These are phyloP conservation scores for Ottelia alismoides DNA, from an alignment of 106 monocot genomes.

Conservation along the genomic window DNA sequence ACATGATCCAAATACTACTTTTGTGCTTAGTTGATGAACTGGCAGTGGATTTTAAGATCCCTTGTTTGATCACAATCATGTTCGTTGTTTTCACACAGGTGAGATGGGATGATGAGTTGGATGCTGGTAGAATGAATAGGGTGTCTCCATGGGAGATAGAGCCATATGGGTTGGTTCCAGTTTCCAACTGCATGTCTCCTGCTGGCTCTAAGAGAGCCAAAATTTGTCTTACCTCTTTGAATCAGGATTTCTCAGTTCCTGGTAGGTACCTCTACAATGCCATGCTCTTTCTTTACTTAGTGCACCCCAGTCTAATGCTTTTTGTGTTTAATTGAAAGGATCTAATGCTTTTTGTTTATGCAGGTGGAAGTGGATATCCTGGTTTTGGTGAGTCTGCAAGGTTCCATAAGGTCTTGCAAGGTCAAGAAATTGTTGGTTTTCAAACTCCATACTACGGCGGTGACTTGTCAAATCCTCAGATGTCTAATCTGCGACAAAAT, in stretches of 20 bases:
- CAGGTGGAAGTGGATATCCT: conserved; percentile 10
- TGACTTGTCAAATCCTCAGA: neutral
- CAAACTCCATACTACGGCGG: conserved; percentile 1
- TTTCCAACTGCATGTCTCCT: neutral
- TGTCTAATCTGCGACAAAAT: conserved; percentile 17
- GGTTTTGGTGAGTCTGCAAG: conserved; percentile 19
- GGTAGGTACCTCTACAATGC: conserved; percentile 3
- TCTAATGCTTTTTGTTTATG: neutral
- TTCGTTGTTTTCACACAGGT: too few species aligned
- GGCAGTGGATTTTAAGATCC: too few species aligned
- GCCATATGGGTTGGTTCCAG: conserved; percentile 6
- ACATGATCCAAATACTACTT: too few species aligned
- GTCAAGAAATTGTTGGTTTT: conserved; percentile 27
- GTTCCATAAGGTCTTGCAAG: conserved; percentile 34
- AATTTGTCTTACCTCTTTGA: neutral
- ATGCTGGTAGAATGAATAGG: conserved; percentile 1
- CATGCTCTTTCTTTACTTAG: too few species aligned
- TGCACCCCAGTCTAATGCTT: too few species aligned
- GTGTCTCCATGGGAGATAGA: conserved; percentile 29
- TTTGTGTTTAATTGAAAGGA: too few species aligned
- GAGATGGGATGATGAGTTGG: conserved; percentile 17
- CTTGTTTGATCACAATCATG: too few species aligned
- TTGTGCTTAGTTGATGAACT: too few species aligned
- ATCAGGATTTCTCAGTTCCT: conserved; percentile 8
- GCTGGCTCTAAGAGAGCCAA: conserved; percentile 12